Base-by-base conservation (phyloP, 2,329 filamentous ascomycete species). In the Didymella glomerata region DNA sequence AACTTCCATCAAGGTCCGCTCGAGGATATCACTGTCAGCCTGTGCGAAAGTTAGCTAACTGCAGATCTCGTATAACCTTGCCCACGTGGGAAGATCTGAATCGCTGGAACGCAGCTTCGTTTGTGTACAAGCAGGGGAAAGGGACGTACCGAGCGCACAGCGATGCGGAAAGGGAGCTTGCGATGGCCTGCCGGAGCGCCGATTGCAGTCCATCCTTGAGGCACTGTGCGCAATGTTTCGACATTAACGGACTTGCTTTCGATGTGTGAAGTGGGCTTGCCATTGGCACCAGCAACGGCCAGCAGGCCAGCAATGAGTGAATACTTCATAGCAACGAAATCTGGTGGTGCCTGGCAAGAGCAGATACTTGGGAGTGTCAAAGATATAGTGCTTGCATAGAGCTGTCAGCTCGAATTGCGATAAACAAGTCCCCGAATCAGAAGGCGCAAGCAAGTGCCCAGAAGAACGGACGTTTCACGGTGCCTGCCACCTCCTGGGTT, bases 1-100 rank as follows among this genome's bases (percentile, higher is more conserved):
- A 28, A 90, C 80, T 41, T 87, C 83, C 55, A 88, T 79, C 10
- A 88, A 81, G 7, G 78, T 81, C 67, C 85, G 81, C 70, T 90
- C 86, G 53, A 90, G 83, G 6, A 81, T 74, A 2, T 72, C 77
- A 36, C 80, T 70, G 44, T 81, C 81, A 22, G 82, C 80, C 73
- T 86, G 80, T 10, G 14, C 32, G n/a, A n/a, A n/a, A 1, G 38
- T 76, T 38, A 76, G 68, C 34, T 25, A 32, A 28, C 22, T 42
- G 36, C 44, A 22, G 25, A 40, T 58, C n/a, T 13, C 22, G 45
- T 58, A 32, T 14, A 13, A 38, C 54, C 27, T 51, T 14, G 28
- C n/a, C 48, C 44, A 53, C 49, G 44, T 48, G 55, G 8, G 6
- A 20, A 30, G 34, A 38, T 20, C 22, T 48, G 28, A 30, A 27